Base-by-base conservation (phyloP, 495 filamentous ascomycete genomes). In the Cairneyella variabilis region DNA sequence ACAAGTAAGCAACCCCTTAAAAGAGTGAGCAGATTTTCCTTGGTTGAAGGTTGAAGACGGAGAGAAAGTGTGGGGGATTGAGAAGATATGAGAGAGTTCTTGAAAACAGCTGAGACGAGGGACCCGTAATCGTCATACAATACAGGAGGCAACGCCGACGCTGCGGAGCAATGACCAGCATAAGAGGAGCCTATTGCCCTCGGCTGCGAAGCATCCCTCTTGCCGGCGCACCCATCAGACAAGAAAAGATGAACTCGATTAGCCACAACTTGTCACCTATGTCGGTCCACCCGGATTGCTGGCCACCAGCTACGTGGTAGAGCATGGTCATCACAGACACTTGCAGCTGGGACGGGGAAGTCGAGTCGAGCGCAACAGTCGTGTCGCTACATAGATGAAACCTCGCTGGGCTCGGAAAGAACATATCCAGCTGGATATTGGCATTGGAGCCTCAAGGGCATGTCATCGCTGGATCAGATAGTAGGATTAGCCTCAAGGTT, bases 81-180 rank as follows among this genome's bases (percentile, higher is more conserved):
- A 57, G 53, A 34, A 56, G 48, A 56, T 60, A 60, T 56, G 58
- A 60, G 58, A 44, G 58, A 57, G 47, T 53, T 60, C n/a, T 56
- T 57, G 22, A 39, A 27, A 17, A 7, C 22, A 49, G 10, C 16
- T 57, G 53, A 60, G 53, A 53, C 53, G 21, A 5, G 30, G 32
- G 42, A 46, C 23, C 22, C 41, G 22, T 45, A 27, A 9, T 39
- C n/a, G 9, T 36, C n/a, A 20, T 22, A 39, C 22, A 47, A 12
- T 11, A 39, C 30, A 51, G 42, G 37, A 48, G 39, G 43, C 44
- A 26, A 36, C 38, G 37, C 53, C 41, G 43, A 53, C 44, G 18
- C 26, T 21, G n/a, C 32, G n/a, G n/a, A n/a, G n/a, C n/a, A n/a
- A n/a, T 17, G 44, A 48, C 37, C 32, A 25, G 43, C 44, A 60